Evolutionary conservation across 208 protist genomes (phyloP), one percentile per base, ranked within the genome.

Genomic region (Wallacemonas sp.): DNA sequence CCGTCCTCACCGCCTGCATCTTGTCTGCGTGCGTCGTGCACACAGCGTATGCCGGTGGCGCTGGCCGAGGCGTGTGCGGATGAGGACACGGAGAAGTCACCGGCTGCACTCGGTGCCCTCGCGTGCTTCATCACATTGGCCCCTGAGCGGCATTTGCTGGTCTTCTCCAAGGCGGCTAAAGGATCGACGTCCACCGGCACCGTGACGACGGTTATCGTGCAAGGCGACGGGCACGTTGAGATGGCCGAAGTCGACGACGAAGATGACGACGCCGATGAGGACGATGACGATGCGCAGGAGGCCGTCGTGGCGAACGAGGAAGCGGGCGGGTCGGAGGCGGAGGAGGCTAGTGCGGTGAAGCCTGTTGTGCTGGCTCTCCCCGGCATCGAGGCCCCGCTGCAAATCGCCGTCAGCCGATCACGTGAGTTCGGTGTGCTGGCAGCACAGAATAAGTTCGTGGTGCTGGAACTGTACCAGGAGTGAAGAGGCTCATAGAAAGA

Each of bases 361-460:
- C 41, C 41, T 4, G 57, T 14, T 50, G 57, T 52, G 11, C 26
- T 52, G 42, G 12, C 41, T 8, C 10, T 46, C 11, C 57, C 38
- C 12, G 57, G 41, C 57, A 31, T 57, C 20, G 59, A 48, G 7
- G 69, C 57, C 12, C 76, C 77, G 22, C 65, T 92, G 39, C 72
- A 72, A 23, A 77, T 72, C 26, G 87, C 81, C 26, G 76, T 91
- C 26, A 92, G 89, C 62, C 62, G 74, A 7, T 72, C 71, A 8
- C 74, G 86, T 23, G 81, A 83, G 49, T 94, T 94, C 67, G 72
- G 69, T 61, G 89, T 94, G 3, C 54, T 94, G 8, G 84, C 77
- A 20, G 74, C 74, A 8, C 67, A 76, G 18, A 61, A 85, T 36
- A 78, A 81, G 45, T 91, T 90, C 57, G 59, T 94, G 26, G 80